Conservation (phyloP, 129 eudicot species). For the Centella asiatica region DNA sequence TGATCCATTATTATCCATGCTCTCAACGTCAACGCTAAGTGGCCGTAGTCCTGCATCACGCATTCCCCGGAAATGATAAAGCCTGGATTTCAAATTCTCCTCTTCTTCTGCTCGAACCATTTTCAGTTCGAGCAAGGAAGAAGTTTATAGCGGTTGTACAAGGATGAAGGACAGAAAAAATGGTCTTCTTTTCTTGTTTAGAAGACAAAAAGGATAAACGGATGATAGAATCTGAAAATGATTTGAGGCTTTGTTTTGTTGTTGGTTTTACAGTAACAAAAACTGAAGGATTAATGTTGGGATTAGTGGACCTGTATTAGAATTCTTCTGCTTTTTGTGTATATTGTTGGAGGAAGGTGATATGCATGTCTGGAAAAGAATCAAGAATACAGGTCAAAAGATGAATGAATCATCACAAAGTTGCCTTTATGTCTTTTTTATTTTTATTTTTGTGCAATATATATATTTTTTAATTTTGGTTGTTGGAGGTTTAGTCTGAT, state of each 20-base stretch:
- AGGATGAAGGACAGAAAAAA: conserved; percentile 5
- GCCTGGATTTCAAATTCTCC: conserved; percentile 18
- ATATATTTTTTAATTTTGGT: background rate
- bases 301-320: conserved; percentile 19
- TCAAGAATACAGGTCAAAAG: conserved; percentile 4
- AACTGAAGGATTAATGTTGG: conserved; percentile 4
- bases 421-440: background rate
- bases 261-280: conserved; percentile 9
- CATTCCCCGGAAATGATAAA: background rate
- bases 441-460: background rate
- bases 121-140: conserved; percentile 16
- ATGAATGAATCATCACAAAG: conserved; percentile 7
- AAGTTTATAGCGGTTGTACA: background rate
- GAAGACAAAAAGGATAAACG: conserved; percentile 12
- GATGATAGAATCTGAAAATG: conserved; percentile 7
- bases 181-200: conserved; percentile 3
- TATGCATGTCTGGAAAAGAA: conserved; percentile 51
- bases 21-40: conserved; percentile 21
- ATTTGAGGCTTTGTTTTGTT: background rate
- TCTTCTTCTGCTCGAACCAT: conserved; percentile 34
- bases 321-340: conserved; percentile 8
- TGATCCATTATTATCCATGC: background rate
- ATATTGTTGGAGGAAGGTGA: conserved; percentile 39
- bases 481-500: background rate
- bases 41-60: conserved; percentile 11